Evolutionary conservation across 805 yeast genomes (phyloP).

Genomic region (Dipodascus geniculatus): DNA sequence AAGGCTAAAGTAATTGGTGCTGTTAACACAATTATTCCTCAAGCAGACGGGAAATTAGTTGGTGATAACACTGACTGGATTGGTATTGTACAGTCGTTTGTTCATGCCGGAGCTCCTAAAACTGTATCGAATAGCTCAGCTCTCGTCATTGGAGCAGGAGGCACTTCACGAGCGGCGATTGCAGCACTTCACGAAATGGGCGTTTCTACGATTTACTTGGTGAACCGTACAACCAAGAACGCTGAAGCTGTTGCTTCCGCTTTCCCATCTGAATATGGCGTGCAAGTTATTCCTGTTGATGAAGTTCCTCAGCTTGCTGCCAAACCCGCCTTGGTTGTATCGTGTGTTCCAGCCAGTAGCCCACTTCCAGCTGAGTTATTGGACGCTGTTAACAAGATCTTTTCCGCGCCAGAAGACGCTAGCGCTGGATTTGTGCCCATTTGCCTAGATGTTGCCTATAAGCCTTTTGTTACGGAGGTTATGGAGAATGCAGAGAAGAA

Average conservation of each 20-base stretch:
- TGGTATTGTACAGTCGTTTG: slow-evolving; percentile 67
- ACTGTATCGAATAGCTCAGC: slow-evolving; percentile 10
- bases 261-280: slow-evolving; percentile 50
- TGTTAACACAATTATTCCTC: slow-evolving; percentile 71
- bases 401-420: slow-evolving; percentile 25
- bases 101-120: slow-evolving; percentile 35
- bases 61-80: slow-evolving; percentile 97
- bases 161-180: slow-evolving; percentile 91
- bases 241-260: slow-evolving; percentile 43
- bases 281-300: slow-evolving; percentile 40
- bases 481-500: slow-evolving; percentile 64
- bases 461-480: slow-evolving; percentile 75
- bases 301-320: slow-evolving; percentile 30
- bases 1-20: slow-evolving; percentile 85
- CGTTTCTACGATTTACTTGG: slow-evolving; percentile 59
- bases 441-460: slow-evolving; percentile 88
- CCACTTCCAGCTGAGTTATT: slow-evolving; percentile 47
- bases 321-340: slow-evolving; percentile 52
- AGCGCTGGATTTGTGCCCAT: slow-evolving; percentile 35
- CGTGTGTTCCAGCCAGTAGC: slow-evolving; percentile 76
- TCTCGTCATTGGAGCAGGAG: slow-evolving; percentile 91
- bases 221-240: slow-evolving; percentile 69
- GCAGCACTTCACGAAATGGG: slow-evolving; percentile 76
- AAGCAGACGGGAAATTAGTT: slow-evolving; percentile 35
- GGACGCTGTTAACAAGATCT: slow-evolving; percentile 37